These are phyloP conservation scores for Ministeria vibrans DNA, from an alignment of 78 protist genomes.

Conservation along the genomic window DNA sequence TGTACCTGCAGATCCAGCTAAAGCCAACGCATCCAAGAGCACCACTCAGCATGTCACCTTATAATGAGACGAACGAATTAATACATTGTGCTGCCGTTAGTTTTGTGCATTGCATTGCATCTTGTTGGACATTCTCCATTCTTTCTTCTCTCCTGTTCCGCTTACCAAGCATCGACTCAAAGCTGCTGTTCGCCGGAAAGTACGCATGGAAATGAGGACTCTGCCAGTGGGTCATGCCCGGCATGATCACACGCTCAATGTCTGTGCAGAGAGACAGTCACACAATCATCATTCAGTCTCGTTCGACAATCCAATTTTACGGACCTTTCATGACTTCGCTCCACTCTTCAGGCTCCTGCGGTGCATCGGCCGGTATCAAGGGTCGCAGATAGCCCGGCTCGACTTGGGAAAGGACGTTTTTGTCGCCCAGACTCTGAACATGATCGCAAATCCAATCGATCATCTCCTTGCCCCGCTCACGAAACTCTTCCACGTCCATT, in stretches of 20 bases:
- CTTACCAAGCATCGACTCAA: slow-evolving; percentile 40
- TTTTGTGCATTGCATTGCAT: no score
- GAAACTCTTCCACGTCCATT: slow-evolving; percentile 18
- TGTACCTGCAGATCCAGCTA: slow-evolving; percentile 27
- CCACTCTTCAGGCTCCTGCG: not conserved
- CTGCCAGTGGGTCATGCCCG: slow-evolving; percentile 62
- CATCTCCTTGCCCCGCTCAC: slow-evolving; percentile 16
- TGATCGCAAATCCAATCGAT: slow-evolving; percentile 33
- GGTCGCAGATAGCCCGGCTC: slow-evolving; percentile 1
- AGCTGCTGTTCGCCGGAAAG: slow-evolving; percentile 36
- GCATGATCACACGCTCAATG: slow-evolving; percentile 17
- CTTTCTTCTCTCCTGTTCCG: no score
- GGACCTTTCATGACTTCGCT: not conserved
- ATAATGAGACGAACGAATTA: no score
- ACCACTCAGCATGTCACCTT: slow-evolving; percentile 31
- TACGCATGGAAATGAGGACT: slow-evolving; percentile 39
- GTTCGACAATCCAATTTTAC: no score
- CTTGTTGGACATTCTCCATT: no score
- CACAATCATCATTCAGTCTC: no score
- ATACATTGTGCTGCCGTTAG: no score
- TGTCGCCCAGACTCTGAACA: not conserved
- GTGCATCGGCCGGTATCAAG: slow-evolving; percentile 4
- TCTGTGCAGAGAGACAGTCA: no score
- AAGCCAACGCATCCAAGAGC: slow-evolving; percentile 20
- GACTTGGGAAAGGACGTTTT: not conserved